Evolutionary conservation across 139 green algal species (phyloP).

Genomic region (Chlorella sp.): DNA sequence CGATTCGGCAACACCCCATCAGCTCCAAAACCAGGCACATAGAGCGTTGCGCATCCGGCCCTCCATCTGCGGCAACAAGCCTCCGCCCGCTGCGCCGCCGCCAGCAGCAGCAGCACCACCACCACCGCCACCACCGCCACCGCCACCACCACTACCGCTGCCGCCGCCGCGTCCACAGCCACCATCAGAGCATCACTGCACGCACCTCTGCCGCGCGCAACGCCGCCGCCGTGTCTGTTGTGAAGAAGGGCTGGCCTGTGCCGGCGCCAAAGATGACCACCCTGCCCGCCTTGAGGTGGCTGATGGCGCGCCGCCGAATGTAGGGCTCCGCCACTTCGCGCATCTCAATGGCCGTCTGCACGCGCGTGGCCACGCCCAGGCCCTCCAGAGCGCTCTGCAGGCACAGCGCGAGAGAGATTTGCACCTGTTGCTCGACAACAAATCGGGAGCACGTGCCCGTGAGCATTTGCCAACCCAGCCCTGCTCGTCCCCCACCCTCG

Average conservation of each 20-base stretch:
- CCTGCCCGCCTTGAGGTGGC: conserved; percentile 87
- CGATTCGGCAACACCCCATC: no score
- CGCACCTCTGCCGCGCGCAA: conserved; percentile 92
- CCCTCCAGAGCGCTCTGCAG: conserved; percentile 71
- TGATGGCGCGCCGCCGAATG: conserved; percentile 88
- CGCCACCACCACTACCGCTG: background rate
- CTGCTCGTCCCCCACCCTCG: no score
- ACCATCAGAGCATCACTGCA: background rate
- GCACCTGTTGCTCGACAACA: no score
- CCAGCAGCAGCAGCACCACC: background rate
- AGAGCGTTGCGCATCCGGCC: no score
- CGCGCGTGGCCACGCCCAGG: conserved; percentile 57
- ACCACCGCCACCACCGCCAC: no score
- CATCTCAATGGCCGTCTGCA: conserved; percentile 96
- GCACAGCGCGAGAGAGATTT: no score
- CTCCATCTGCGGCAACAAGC: no score
- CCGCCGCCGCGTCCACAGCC: background rate
- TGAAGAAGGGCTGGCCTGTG: conserved; percentile 98
- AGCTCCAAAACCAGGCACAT: no score
- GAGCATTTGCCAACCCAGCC: no score
- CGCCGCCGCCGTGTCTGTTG: conserved; percentile 94
- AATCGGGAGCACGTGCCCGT: no score
- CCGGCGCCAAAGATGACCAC: conserved; percentile 96
- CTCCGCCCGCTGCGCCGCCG: no score
- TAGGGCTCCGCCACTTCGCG: conserved; percentile 95